Conservation (phyloP, 345 rosid genomes). For the Eutrema japonicum region DNA sequence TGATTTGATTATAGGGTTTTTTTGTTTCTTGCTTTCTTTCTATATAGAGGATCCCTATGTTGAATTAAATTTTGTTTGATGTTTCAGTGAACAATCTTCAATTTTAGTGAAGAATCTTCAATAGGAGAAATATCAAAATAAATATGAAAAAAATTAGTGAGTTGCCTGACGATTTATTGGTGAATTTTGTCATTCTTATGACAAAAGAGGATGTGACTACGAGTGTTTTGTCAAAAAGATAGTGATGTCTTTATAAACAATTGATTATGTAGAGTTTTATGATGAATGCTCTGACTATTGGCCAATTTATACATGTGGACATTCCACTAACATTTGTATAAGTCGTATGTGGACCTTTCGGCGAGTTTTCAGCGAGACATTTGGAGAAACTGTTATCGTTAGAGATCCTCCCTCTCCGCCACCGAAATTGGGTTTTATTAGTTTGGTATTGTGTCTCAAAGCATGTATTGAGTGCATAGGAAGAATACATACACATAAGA, state of each 20-base stretch:
- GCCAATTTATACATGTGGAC: too few relatives aligned
- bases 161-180: slow-evolving; percentile 12
- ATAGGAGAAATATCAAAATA: background rate
- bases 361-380: too few relatives aligned
- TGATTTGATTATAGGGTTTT: background rate
- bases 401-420: background rate
- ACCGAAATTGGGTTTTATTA: background rate
- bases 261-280: too few relatives aligned
- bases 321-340: too few relatives aligned
- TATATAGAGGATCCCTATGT: background rate
- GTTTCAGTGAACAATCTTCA: background rate
- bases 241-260: background rate
- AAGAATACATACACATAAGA: background rate
- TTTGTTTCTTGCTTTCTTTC: background rate
- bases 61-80: background rate
- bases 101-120: too few relatives aligned
- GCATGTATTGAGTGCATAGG: background rate
- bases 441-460: background rate
- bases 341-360: too few relatives aligned
- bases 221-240: slow-evolving; percentile 13
- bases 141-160: background rate
- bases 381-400: too few relatives aligned
- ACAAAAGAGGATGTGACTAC: slow-evolving; percentile 1
- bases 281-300: too few relatives aligned
- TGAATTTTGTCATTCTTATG: slow-evolving; percentile 18